These are phyloP conservation scores for Tylopilus felleus DNA, from an alignment of 768 basidiomycete species.

Conservation along the genomic window DNA sequence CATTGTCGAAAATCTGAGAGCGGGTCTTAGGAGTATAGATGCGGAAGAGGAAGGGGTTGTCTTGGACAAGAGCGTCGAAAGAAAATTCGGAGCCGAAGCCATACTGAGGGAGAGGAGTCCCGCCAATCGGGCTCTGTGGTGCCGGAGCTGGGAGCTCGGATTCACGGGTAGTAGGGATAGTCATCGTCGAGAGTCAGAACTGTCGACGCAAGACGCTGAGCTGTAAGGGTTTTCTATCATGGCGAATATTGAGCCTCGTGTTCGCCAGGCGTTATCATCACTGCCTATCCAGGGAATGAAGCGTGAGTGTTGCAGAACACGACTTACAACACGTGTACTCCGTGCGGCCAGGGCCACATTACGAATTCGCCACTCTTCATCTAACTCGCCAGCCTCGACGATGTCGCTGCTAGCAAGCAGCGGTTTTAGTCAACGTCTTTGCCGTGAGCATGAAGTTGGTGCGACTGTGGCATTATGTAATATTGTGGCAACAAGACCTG, in stretches of 20 bases:
- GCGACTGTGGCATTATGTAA: background rate
- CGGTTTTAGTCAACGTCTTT: background rate
- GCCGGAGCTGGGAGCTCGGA: constrained; percentile 12
- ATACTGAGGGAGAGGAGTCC: constrained; percentile 57
- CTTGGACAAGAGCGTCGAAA: constrained; percentile 57
- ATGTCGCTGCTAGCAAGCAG: background rate
- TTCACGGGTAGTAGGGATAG: constrained; percentile 16
- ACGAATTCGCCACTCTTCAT: background rate
- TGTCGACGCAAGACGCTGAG: constrained; percentile 7
- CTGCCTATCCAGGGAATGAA: constrained; percentile 25
- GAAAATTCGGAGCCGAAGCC: constrained; percentile 64
- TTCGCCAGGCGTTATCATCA: constrained; percentile 32
- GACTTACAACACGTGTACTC: constrained; percentile 24
- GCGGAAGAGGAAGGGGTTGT: constrained; percentile 76
- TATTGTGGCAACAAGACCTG: background rate
- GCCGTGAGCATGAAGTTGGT: background rate
- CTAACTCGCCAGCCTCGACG: background rate
- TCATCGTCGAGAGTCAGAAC: constrained; percentile 23
- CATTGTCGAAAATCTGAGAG: constrained; percentile 48
- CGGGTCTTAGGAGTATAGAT: constrained; percentile 71
- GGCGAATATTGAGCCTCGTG: constrained; percentile 24
- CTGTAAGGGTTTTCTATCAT: constrained; percentile 28
- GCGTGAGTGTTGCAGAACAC: constrained; percentile 12
- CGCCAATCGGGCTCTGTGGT: constrained; percentile 21
- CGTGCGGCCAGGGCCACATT: constrained; percentile 3